These are phyloP conservation scores for Apiospora aurea DNA, from an alignment of 2,329 filamentous ascomycete species.

Conservation along the genomic window DNA sequence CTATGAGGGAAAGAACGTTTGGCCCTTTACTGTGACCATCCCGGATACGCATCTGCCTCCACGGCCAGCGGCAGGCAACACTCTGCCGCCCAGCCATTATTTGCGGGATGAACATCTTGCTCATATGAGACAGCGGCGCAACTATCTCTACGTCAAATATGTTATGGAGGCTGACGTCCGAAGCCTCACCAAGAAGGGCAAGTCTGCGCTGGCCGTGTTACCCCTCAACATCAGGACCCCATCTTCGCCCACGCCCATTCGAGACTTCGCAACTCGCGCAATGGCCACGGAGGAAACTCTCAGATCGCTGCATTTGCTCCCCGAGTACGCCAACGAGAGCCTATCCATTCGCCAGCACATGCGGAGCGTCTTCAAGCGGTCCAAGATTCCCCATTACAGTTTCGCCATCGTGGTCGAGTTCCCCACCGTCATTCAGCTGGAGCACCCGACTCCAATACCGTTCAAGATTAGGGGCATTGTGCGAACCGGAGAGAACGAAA, in stretches of 20 bases:
- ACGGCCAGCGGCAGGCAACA: constrained; percentile 19
- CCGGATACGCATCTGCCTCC: constrained; percentile 30
- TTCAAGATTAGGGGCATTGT: constrained; percentile 33
- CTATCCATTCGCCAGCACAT: constrained; percentile 44
- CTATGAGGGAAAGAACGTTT: constrained; percentile 28
- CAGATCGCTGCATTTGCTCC: constrained; percentile 39
- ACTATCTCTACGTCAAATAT: constrained; percentile 46
- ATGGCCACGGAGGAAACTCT: background rate
- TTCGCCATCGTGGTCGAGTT: constrained; percentile 38
- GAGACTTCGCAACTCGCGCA: constrained; percentile 28
- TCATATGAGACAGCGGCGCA: constrained; percentile 16
- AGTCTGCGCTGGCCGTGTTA: constrained; percentile 30
- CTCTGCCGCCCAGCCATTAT: background rate
- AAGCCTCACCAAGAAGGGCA: constrained; percentile 13
- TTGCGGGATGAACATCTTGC: background rate
- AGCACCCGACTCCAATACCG: constrained; percentile 34
- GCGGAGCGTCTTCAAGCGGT: constrained; percentile 41
- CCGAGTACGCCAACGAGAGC: constrained; percentile 36
- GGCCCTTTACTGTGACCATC: constrained; percentile 41
- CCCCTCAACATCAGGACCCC: constrained; percentile 34
- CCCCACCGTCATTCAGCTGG: constrained; percentile 42
- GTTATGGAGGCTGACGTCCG: constrained; percentile 41
- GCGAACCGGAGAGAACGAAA: constrained; percentile 9
- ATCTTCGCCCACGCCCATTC: constrained; percentile 30
- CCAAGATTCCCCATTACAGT: constrained; percentile 42